These are phyloP conservation scores for Adansonia grandidieri DNA, from an alignment of 441 rosid genomes.

Conservation along the genomic window DNA sequence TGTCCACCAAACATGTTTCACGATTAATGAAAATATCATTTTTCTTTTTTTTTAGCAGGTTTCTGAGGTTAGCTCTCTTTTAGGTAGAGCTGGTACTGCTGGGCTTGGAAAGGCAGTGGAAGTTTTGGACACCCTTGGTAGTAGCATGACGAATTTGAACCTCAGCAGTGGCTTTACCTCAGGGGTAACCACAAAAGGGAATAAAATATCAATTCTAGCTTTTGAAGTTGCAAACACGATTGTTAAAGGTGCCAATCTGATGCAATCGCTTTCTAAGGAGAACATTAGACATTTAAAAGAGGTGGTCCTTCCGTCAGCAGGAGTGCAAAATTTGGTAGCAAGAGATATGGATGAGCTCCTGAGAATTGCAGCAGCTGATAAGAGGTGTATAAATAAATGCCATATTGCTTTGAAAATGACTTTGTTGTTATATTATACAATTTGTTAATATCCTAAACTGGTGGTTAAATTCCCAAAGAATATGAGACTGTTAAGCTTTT, in stretches of 20 bases:
- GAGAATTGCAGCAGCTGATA: constrained; percentile 82
- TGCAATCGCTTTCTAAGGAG: constrained; percentile 84
- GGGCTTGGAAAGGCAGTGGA: constrained; percentile 93
- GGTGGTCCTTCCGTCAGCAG: constrained; percentile 84
- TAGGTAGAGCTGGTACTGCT: constrained; percentile 88
- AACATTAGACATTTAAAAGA: constrained; percentile 77
- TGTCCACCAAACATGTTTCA: not conserved
- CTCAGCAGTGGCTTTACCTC: constrained; percentile 74
- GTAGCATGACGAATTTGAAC: constrained; percentile 92
- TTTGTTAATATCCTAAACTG: constrained; percentile 10
- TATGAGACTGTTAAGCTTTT: constrained; percentile 3
- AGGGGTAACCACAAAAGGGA: constrained; percentile 80
- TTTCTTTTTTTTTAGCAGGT: constrained; percentile 54
- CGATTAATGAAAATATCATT: not conserved
- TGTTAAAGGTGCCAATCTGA: constrained; percentile 89
- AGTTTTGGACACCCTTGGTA: constrained; percentile 91
- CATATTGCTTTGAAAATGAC: constrained; percentile 9
- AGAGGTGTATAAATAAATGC: constrained; percentile 57
- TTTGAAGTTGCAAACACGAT: constrained; percentile 98
- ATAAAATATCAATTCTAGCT: constrained; percentile 78
- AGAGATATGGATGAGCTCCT: constrained; percentile 82
- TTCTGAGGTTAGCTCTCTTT: constrained; percentile 82
- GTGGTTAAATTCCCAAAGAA: constrained; percentile 3
- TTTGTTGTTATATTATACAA: not conserved
- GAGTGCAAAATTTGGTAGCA: constrained; percentile 83